Base-by-base conservation (phyloP, 2,329 filamentous ascomycete species). In the Cladorrhinum sp. region DNA sequence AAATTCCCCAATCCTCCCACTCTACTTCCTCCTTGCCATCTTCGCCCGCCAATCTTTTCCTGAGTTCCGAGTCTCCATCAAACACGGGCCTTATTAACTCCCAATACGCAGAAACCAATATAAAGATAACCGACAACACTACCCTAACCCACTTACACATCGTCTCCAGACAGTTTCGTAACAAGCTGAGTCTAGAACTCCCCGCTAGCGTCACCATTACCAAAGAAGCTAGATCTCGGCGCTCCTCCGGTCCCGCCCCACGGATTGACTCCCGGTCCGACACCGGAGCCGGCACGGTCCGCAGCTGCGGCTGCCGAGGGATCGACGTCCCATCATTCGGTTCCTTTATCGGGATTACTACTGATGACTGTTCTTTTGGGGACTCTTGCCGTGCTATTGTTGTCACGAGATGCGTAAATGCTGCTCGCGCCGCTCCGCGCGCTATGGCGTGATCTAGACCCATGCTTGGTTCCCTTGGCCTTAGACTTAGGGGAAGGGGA, bases 51-150 rank as follows among this genome's bases (percentile, higher is more conserved):
- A 72, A 65, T 55, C 71, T 59, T 38, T 55, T 57, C 25, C 76
- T 75, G 57, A 75, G 69, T 29, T 71, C 67, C 25, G 77, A 79
- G 2, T 69, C 64, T 7, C 65, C 63, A 65, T 77, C 67, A 60
- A 80, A 76, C 12, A 78, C 74, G 1, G 77, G 77, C 53, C 66
- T 66, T 16, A 79, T 71, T 12, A 73, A 61, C 45, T 58, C 60
- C 74, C 70, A 77, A 66, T 77, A 79, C 25, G 53, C 62, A 23
- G 48, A 23, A 41, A 61, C 50, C 23, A 64, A 23, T 41, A 48
- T n/a, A 12, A 8, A 25, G 8, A 22, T 6, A 13, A 56, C 12
- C 3, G 10, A 18, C 24, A 56, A 22, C 48, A 36, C 58, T 36
- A 66, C 51, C 25, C 71, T 38, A 25, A 54, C 4, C 63, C 13